Evolutionary conservation across 768 basidiomycete species (phyloP), one percentile per base, ranked within the genome.

Genomic region (Podaxis sp.): DNA sequence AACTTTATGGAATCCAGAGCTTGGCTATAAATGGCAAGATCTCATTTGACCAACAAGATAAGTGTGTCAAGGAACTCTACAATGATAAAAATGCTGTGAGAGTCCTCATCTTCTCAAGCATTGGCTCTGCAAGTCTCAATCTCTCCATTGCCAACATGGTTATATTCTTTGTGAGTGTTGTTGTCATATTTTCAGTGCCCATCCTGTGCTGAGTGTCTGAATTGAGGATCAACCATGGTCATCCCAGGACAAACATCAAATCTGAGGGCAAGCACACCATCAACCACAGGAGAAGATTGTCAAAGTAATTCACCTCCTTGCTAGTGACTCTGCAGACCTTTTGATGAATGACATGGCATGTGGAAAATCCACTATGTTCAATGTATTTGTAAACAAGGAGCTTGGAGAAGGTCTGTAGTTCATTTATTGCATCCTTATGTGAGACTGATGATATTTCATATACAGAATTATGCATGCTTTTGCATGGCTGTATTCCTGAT

Each of bases 241-340:
- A 6, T 5, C 37, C 37, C 37, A 38, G 13, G 37, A 38, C 37
- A 13, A 38, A 13, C 4, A 67, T 65, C 2, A 70, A 70, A 57
- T 46, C 68, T 33, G 59, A 68, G 73, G 72, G 13, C 66, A 69
- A 10, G 66, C 65, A 2, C 63, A 73, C 46, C 66, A 70, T 1
- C 74, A 75, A 36, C 71, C 67, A 1, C 73, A 75, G 58, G 54
- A 38, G 13, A 59, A 66, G 4, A 50, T 17, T 0, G 73, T 75
- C 3, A 65, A 61, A 7, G 56, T 58, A n/a, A 67, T 64, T 22
- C 69, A 73, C 41, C 58, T 73, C 0, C 66, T 74, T 0, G 72
- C 71, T 0, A 60, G 65, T 17, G 63, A 73, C 10, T 70, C 71
- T 0, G 66, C 69, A 6, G 37, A 38, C 13, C 37, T 13, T 6